phyloP scores from a whole-genome alignment of 805 yeast genomes.

The Candida boidinii region DNA sequence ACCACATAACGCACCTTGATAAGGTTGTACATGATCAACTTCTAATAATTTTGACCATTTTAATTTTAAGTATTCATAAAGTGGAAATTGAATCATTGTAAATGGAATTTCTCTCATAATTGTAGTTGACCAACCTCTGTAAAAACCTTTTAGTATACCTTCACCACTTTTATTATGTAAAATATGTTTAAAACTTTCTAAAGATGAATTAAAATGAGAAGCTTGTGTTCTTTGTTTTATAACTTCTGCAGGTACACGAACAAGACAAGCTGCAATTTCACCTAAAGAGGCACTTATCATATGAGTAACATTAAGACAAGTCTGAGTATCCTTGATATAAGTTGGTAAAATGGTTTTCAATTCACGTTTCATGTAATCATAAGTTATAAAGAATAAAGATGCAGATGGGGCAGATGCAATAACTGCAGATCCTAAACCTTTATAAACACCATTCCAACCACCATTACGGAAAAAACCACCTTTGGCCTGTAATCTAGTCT shows the following conservation, averaged over 20 bases:
- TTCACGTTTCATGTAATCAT: slow-evolving; percentile 59
- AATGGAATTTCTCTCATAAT: slow-evolving; percentile 94
- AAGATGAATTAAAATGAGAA: slow-evolving; percentile 45
- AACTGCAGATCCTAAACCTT: slow-evolving; percentile 89
- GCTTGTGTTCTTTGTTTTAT: slow-evolving; percentile 94
- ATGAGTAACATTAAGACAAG: slow-evolving; percentile 44
- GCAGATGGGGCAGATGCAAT: slow-evolving; percentile 93
- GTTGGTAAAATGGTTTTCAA: slow-evolving; percentile 13
- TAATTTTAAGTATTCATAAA: slow-evolving; percentile 76
- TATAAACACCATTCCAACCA: slow-evolving; percentile 84
- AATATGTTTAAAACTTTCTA: slow-evolving; percentile 56
- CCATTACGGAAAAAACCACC: slow-evolving; percentile 94
- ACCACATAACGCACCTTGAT: slow-evolving; percentile 80
- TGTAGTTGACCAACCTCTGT: slow-evolving; percentile 91
- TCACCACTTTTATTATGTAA: slow-evolving; percentile 64
- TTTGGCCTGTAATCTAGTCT: slow-evolving; percentile 89
- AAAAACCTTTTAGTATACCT: slow-evolving; percentile 69
- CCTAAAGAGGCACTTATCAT: slow-evolving; percentile 88
- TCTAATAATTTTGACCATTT: slow-evolving; percentile 39
- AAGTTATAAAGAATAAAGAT: slow-evolving; percentile 70
- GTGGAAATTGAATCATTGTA: slow-evolving; percentile 91
- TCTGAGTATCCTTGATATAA: slow-evolving; percentile 13
- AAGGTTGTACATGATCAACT: slow-evolving; percentile 36
- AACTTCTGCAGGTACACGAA: slow-evolving; percentile 95
- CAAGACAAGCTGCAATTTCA: slow-evolving; percentile 87